phyloP scores from a whole-genome alignment of 805 yeast species.

The Ogataea trehalophila region DNA sequence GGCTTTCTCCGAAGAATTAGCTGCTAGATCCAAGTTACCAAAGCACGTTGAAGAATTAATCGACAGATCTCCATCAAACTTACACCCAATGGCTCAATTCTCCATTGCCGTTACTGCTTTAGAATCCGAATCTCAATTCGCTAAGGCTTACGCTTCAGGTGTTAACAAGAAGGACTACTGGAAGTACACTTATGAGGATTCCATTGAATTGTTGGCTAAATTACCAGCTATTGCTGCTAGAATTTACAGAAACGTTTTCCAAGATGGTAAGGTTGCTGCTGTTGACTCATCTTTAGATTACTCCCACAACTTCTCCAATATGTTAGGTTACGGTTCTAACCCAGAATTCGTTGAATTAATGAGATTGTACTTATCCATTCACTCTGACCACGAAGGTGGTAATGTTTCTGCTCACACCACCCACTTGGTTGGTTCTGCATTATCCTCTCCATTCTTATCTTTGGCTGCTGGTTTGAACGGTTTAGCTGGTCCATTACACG shows the following conservation, averaged over 20 bases:
- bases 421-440: slow-evolving; percentile 79
- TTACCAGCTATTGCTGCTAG: slow-evolving; percentile 76
- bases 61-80: slow-evolving; percentile 67
- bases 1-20: slow-evolving; percentile 70
- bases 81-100: slow-evolving; percentile 90
- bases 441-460: slow-evolving; percentile 73
- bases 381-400: slow-evolving; percentile 89
- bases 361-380: slow-evolving; percentile 77
- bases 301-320: slow-evolving; percentile 56
- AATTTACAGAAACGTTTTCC: slow-evolving; percentile 80
- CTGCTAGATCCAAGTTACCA: slow-evolving; percentile 74
- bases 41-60: slow-evolving; percentile 69
- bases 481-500: slow-evolving; percentile 84
- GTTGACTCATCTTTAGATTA: slow-evolving; percentile 56
- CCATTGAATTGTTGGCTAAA: slow-evolving; percentile 75
- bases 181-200: slow-evolving; percentile 79
- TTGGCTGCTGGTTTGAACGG: slow-evolving; percentile 81
- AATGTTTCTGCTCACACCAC: slow-evolving; percentile 85
- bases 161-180: slow-evolving; percentile 80
- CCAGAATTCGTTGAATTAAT: slow-evolving; percentile 71
- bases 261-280: slow-evolving; percentile 64
- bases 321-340: slow-evolving; percentile 55
- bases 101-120: slow-evolving; percentile 78
- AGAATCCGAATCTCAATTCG: slow-evolving; percentile 77
- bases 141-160: slow-evolving; percentile 82